phyloP scores from a whole-genome alignment of 257 asterid genomes.

The Scutellaria baicalensis region DNA sequence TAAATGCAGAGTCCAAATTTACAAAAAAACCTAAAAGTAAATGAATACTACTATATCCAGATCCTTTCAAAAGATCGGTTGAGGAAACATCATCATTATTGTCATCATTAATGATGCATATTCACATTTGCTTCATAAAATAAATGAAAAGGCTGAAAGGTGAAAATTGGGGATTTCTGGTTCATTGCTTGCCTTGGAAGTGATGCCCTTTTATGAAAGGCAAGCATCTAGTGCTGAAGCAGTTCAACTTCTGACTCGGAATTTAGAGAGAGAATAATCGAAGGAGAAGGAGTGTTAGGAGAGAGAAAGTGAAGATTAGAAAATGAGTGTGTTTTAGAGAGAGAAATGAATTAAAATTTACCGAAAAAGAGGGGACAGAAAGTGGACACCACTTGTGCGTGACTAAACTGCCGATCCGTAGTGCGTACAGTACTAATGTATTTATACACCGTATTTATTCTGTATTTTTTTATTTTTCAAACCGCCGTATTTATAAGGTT shows the following conservation, averaged over 20 bases:
- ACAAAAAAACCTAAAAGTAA: background rate
- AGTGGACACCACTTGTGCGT: constrained; percentile 26
- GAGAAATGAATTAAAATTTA: background rate
- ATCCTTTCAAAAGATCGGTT: constrained; percentile 25
- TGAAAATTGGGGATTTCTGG: background rate
- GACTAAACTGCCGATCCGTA: constrained; percentile 19
- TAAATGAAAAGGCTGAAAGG: background rate
- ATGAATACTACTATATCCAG: constrained; percentile 11
- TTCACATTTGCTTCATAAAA: constrained; percentile 1
- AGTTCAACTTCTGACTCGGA: constrained; percentile 26
- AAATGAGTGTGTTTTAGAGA: background rate
- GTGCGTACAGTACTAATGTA: background rate
- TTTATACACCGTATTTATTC: background rate
- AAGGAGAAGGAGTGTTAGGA: background rate
- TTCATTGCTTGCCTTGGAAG: constrained; percentile 64
- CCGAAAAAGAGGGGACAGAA: constrained; percentile 22
- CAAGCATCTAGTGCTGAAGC: constrained; percentile 30
- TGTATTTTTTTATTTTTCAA: background rate
- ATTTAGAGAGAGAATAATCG: background rate
- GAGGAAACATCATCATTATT: constrained; percentile 29
- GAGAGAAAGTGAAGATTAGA: background rate
- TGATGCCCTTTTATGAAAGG: constrained; percentile 45
- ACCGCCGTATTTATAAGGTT: background rate
- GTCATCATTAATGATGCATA: constrained; percentile 18
- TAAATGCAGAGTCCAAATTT: constrained; percentile 6